Base-by-base conservation (phyloP, 192 early-diverging fungal genomes). In the Rhizophagus prolifer region DNA sequence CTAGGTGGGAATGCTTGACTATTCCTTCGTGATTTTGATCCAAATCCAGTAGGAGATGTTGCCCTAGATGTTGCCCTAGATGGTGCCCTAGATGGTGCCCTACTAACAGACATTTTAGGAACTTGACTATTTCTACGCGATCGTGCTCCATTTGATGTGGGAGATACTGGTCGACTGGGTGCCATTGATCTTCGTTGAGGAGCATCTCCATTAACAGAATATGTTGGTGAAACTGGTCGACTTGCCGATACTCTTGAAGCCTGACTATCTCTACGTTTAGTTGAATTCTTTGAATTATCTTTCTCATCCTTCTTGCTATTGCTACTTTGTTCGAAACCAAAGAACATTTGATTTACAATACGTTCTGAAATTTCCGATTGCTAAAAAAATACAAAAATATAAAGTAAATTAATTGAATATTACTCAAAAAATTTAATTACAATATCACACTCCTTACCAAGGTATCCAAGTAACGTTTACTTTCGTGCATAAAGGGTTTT, bases 401-500 rank as follows among this genome's bases (percentile, higher is more conserved):
- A 4, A 26, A 62, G 16, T 74, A 4, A n/a, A 46, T 41, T 44
- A 62, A 44, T 26, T 63, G 7, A 38, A 36, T 23, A 74, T 7
- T 38, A 0, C 7, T 38, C 7, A 41, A 25, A 63, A 41, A 61
- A 74, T 41, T 28, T 9, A 21, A 8, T 1, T 44, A 12, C 25
- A 44, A 46, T 8, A 16, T 26, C 14, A 38, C 38, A 30, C 25
- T 46, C 1, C 65, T 46, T 68, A 76, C 75, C 63, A 76, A 25
- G 8, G 47, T 68, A 23, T 68, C 65, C 26, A 76, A 38, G 16
- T 68, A 76, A 26, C 75, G 75, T 58, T 46, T 64, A 25, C 75
- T 68, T 76, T 76, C 75, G 7, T 76, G 75, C 75, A 76, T 76
- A 76, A 76, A 76, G 25, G 75, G 75, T 59, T 76, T 76, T 58